phyloP scores from a whole-genome alignment of 805 yeast species.

The Wickerhamomyces kurtzmanii region DNA sequence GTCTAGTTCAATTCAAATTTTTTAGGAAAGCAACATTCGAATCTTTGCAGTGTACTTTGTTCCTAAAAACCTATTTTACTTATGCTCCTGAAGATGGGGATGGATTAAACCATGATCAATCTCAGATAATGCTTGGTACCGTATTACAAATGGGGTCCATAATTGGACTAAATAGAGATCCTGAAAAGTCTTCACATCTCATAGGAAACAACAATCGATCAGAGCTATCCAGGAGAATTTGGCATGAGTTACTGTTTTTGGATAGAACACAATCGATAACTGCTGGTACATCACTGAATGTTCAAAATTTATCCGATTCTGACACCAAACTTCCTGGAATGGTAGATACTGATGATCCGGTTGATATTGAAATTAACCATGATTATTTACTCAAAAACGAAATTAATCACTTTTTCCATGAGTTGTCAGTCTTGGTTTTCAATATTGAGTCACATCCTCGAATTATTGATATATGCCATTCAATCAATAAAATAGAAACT shows the following conservation, averaged over 20 bases:
- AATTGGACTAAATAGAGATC: conserved; percentile 51
- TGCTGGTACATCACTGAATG: conserved; percentile 35
- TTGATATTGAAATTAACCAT: conserved; percentile 28
- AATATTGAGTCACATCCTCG: no score
- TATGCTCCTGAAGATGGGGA: conserved; percentile 51
- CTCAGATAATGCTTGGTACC: conserved; percentile 37
- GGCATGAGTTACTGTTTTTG: conserved; percentile 38
- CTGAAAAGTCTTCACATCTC: conserved; percentile 23
- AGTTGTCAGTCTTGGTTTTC: no score
- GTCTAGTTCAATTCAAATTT: conserved; percentile 45
- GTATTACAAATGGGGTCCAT: conserved; percentile 46
- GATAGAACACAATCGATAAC: conserved; percentile 36
- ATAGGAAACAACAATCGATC: conserved; percentile 17
- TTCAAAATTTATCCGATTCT: conserved; percentile 26
- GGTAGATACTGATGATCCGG: conserved; percentile 18
- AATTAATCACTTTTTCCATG: no score
- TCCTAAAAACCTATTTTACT: conserved; percentile 38
- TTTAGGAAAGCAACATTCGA: conserved; percentile 37
- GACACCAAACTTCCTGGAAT: conserved; percentile 44
- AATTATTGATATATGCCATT: no score
- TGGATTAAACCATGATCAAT: conserved; percentile 41
- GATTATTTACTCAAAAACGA: no score
- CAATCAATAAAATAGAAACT: no score
- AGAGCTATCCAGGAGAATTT: conserved; percentile 46
- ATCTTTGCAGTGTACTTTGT: conserved; percentile 43